Percentiles rank a stretch among this genome's conserved stretches.
These are phyloP conservation scores for Mycena citricolor DNA, from an alignment of 1,284 basidiomycete genomes.

Conservation along the genomic window DNA sequence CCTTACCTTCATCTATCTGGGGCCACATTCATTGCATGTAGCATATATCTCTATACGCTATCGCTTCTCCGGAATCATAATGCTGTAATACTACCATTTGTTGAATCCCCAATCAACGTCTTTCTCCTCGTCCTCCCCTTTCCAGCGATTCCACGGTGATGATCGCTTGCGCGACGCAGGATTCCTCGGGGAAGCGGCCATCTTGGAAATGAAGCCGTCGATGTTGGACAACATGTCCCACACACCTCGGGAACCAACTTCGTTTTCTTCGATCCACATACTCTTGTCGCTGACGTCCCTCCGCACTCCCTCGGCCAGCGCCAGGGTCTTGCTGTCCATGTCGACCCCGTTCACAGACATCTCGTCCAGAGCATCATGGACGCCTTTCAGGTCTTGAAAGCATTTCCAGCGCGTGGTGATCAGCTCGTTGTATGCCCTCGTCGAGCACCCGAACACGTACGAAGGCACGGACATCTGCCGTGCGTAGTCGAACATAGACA, in stretches of 20 bases:
- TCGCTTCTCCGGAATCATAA: no score
- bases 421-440: slow-evolving; percentile 82
- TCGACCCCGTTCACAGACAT: slow-evolving; percentile 79
- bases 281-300: slow-evolving; percentile 57
- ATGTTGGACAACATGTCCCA: slow-evolving; percentile 41
- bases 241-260: slow-evolving; percentile 40
- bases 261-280: slow-evolving; percentile 48
- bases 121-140: slow-evolving; percentile 30
- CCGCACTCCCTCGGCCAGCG: slow-evolving; percentile 65
- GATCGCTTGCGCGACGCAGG: background rate
- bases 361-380: slow-evolving; percentile 71
- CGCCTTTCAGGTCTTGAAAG: slow-evolving; percentile 77
- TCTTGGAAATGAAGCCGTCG: slow-evolving; percentile 33
- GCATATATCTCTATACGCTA: no score
- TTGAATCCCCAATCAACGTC: slow-evolving; percentile 38
- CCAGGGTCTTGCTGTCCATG: slow-evolving; percentile 59
- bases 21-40: slow-evolving; percentile 6
- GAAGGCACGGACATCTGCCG: slow-evolving; percentile 70
- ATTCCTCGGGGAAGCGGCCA: slow-evolving; percentile 8
- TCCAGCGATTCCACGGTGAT: slow-evolving; percentile 43
- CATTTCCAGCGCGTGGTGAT: slow-evolving; percentile 78
- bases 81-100: slow-evolving; percentile 34
- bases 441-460: slow-evolving; percentile 85
- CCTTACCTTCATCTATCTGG: background rate
- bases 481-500: slow-evolving; percentile 82